Evolutionary conservation across 2,329 filamentous ascomycete species (phyloP).

Genomic region (Cordyceps cicadae): DNA sequence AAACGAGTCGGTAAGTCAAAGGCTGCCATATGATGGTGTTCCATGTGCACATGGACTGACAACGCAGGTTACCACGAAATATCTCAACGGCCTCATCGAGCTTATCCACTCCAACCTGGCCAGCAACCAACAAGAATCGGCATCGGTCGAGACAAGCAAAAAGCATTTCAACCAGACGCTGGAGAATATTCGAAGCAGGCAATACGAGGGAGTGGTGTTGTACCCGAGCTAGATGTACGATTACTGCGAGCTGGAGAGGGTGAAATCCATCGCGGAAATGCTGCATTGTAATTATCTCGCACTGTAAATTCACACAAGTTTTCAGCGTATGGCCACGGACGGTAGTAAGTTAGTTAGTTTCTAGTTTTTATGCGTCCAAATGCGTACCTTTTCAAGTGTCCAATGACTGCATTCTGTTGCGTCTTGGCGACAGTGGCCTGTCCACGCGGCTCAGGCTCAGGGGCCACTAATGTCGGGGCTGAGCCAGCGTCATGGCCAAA

Average conservation of each 20-base stretch:
- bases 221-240: conserved; percentile 37
- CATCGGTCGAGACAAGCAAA: conserved; percentile 77
- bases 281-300: conserved; percentile 6
- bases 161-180: conserved; percentile 92
- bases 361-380: neutral
- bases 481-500: conserved; percentile 4
- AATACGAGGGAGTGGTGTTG: conserved; percentile 86
- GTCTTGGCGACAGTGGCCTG: neutral
- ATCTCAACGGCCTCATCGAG: conserved; percentile 95
- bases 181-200: conserved; percentile 83
- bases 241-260: neutral
- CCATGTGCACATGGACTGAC: neutral
- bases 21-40: neutral
- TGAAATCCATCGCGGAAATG: neutral
- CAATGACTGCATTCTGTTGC: neutral
- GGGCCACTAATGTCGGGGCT: conserved; percentile 8
- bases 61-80: conserved; percentile 76
- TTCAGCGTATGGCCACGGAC: neutral
- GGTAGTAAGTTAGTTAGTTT: neutral
- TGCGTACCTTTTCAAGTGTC: neutral
- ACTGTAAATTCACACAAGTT: neutral
- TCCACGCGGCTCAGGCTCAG: conserved; percentile 6
- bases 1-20: conserved; percentile 69
- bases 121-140: conserved; percentile 72
- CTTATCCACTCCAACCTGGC: conserved; percentile 94